These are phyloP conservation scores for Raphanus raphanistrum DNA, from an alignment of 345 rosid genomes.

Conservation along the genomic window DNA sequence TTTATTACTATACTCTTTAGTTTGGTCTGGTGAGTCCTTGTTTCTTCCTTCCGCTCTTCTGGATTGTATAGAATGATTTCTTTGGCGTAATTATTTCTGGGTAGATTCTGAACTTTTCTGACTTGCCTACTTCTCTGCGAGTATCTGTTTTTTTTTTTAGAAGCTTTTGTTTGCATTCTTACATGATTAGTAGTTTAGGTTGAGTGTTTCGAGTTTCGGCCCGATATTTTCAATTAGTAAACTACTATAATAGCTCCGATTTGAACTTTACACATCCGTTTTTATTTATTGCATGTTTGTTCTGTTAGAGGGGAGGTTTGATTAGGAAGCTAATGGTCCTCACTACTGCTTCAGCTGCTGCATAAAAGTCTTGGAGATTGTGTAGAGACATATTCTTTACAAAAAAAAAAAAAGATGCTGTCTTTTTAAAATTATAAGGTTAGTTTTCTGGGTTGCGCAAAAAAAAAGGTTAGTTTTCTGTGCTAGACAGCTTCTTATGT, in stretches of 20 bases:
- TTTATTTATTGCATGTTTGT: not conserved
- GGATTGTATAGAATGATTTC: too few relatives aligned
- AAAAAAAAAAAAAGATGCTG: too few relatives aligned
- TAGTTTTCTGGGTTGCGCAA: not conserved
- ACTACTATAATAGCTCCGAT: too few relatives aligned
- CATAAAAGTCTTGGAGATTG: not conserved
- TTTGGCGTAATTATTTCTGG: not conserved
- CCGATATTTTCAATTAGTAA: too few relatives aligned
- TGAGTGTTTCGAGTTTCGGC: too few relatives aligned
- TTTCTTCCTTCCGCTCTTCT: not conserved
- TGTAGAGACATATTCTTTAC: not conserved
- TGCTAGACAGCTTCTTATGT: not conserved
- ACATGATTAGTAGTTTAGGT: too few relatives aligned
- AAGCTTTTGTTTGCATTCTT: not conserved
- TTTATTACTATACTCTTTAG: not conserved
- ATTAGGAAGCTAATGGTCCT: not conserved
- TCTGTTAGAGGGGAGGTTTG: not conserved
- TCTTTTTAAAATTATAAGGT: not conserved
- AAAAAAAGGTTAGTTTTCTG: not conserved
- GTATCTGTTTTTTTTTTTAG: not conserved
- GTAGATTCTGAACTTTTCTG: not conserved
- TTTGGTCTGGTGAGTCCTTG: not conserved
- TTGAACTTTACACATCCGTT: not conserved
- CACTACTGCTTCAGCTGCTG: not conserved
- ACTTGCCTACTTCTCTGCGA: not conserved